Evolutionary conservation across 2,329 filamentous ascomycete species (phyloP).

Genomic region (Coleophoma cylindrospora): DNA sequence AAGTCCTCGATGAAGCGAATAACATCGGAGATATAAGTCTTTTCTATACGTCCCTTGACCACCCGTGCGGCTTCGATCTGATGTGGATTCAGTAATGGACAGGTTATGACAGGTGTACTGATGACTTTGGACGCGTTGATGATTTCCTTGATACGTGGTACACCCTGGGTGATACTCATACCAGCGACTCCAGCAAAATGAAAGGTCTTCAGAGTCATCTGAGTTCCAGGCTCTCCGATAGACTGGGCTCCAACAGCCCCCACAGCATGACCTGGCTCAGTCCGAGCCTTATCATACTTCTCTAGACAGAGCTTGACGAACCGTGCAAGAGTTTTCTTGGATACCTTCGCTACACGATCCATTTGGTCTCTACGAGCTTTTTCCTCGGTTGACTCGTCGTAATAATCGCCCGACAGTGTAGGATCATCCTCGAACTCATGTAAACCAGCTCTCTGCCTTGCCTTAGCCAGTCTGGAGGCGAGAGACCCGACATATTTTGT

Average conservation of each 20-base stretch:
- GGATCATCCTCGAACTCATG: slow-evolving; percentile 32
- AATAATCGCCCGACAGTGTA: slow-evolving; percentile 21
- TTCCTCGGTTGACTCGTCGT: slow-evolving; percentile 24
- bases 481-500: slow-evolving; percentile 64
- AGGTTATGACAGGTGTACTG: slow-evolving; percentile 89
- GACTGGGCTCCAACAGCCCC: slow-evolving; percentile 96
- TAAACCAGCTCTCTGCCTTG: slow-evolving; percentile 46
- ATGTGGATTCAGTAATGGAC: slow-evolving; percentile 71
- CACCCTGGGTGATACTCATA: slow-evolving; percentile 99
- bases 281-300: slow-evolving; percentile 87
- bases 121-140: slow-evolving; percentile 97
- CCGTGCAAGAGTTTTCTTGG: slow-evolving; percentile 61
- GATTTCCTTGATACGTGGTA: slow-evolving; percentile 99
- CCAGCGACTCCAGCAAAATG: slow-evolving; percentile 99
- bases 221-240: slow-evolving; percentile 95
- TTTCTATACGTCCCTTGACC: slow-evolving; percentile 91
- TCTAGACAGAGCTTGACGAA: slow-evolving; percentile 81
- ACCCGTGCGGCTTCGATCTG: slow-evolving; percentile 78
- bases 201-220: slow-evolving; percentile 99
- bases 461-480: slow-evolving; percentile 54
- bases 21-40: slow-evolving; percentile 82
- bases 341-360: slow-evolving; percentile 80
- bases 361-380: slow-evolving; percentile 26
- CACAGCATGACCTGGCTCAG: slow-evolving; percentile 92
- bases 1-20: slow-evolving; percentile 81